phyloP scores from a whole-genome alignment of 208 protist genomes.

The Leishmania gerbilli region DNA sequence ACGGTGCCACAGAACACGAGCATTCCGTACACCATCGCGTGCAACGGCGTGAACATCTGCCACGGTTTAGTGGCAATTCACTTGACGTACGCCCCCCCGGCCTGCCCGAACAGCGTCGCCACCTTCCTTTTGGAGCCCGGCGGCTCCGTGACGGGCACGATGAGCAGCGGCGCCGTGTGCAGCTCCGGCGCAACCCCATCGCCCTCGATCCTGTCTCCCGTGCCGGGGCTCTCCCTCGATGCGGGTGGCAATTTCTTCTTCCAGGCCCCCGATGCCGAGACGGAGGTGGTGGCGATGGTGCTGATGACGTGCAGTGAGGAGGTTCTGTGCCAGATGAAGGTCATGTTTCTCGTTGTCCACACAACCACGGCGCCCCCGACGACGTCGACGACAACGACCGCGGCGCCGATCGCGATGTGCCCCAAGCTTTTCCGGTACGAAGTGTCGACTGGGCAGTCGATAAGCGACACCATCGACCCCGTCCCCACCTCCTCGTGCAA shows the following conservation, averaged over 20 bases:
- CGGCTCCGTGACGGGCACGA: conserved; percentile 17
- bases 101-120: conserved; percentile 26
- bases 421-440: conserved; percentile 42
- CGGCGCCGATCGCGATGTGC: conserved; percentile 29
- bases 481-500: conserved; percentile 30
- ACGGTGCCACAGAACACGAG: conserved; percentile 25
- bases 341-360: conserved; percentile 46
- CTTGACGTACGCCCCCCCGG: conserved; percentile 26
- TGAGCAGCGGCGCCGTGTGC: conserved; percentile 27
- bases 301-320: conserved; percentile 50
- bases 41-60: conserved; percentile 44
- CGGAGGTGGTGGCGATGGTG: conserved; percentile 34
- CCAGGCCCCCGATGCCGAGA: conserved; percentile 44
- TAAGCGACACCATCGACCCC: conserved; percentile 47
- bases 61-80: conserved; percentile 31
- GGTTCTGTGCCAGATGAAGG: conserved; percentile 42
- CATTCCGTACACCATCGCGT: conserved; percentile 39
- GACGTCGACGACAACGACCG: conserved; percentile 22
- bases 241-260: conserved; percentile 42
- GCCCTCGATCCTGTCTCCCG: conserved; percentile 27
- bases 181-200: conserved; percentile 40
- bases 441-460: conserved; percentile 46
- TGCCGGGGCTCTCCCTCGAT: conserved; percentile 22
- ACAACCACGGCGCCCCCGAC: conserved; percentile 28
- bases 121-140: conserved; percentile 27